phyloP scores from a whole-genome alignment of 306 rosid genomes.

The Vigna radiata region DNA sequence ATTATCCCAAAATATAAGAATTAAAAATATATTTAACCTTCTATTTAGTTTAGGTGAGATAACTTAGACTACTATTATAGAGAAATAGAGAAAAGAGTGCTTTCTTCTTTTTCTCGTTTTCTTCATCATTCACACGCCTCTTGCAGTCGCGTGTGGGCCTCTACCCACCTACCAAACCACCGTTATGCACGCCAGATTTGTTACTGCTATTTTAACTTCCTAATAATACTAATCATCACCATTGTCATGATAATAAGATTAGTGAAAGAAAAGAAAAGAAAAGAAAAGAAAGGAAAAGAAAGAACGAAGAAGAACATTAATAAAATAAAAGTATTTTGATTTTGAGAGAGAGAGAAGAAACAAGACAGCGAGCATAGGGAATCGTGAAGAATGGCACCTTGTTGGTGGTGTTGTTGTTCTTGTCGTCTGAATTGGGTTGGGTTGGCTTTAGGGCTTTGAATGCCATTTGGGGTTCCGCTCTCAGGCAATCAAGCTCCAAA shows the following conservation, averaged over 20 bases:
- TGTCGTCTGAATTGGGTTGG: slow-evolving; percentile 14
- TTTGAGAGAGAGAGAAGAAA: slow-evolving; percentile 10
- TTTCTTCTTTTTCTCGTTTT: background rate
- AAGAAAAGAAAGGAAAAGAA: background rate
- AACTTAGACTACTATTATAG: too few relatives aligned
- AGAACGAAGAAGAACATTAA: background rate
- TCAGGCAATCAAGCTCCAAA: slow-evolving; percentile 40
- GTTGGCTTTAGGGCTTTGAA: slow-evolving; percentile 28
- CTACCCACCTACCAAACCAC: slow-evolving; percentile 39
- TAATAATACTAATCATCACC: background rate
- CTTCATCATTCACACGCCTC: slow-evolving; percentile 21
- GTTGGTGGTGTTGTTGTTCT: background rate
- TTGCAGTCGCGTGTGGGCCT: slow-evolving; percentile 30
- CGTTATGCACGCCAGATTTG: slow-evolving; percentile 22
- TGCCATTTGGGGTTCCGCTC: slow-evolving; percentile 44
- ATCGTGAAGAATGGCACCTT: slow-evolving; percentile 14
- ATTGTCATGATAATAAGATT: background rate
- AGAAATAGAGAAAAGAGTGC: too few relatives aligned
- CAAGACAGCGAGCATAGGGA: slow-evolving; percentile 15
- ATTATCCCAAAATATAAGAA: too few relatives aligned
- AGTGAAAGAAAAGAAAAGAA: background rate
- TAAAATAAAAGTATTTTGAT: background rate
- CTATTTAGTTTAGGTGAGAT: too few relatives aligned
- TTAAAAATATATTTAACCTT: too few relatives aligned
- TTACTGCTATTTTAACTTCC: background rate